Conservation (phyloP, 805 yeast species). For the Saturnispora quitensis region DNA sequence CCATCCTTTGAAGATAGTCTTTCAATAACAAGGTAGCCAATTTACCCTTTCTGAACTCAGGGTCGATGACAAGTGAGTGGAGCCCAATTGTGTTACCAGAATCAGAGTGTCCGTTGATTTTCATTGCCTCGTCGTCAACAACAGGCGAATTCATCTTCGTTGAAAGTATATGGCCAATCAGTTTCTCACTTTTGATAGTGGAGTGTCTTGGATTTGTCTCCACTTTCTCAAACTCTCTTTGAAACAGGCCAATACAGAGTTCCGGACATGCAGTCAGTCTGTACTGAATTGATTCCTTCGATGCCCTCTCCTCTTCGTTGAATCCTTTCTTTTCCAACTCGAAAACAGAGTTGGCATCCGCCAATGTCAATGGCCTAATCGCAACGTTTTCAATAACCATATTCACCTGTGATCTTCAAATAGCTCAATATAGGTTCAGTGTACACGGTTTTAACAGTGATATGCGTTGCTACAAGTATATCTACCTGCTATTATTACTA, state of each 20-base stretch:
- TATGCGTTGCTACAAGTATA: not conserved
- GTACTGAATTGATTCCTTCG: conserved; percentile 54
- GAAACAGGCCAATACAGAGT: conserved; percentile 77
- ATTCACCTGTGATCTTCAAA: not conserved
- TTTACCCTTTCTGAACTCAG: conserved; percentile 71
- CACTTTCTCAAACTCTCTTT: conserved; percentile 46
- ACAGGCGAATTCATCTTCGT: conserved; percentile 49
- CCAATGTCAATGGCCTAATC: conserved; percentile 70
- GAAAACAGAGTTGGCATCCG: conserved; percentile 56
- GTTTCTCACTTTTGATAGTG: conserved; percentile 46
- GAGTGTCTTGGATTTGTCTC: conserved; percentile 32
- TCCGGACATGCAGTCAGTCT: conserved; percentile 82
- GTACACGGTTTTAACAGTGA: not conserved
- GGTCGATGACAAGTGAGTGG: conserved; percentile 72
- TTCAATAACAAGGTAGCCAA: conserved; percentile 75
- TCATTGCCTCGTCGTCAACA: conserved; percentile 55
- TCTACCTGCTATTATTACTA: not conserved
- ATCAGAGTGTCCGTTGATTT: conserved; percentile 62
- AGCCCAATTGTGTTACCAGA: conserved; percentile 65
- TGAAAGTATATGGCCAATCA: conserved; percentile 75
- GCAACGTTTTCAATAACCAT: conserved; percentile 2
- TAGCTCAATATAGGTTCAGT: not conserved
- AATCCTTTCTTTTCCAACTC: conserved; percentile 63
- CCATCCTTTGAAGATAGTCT: conserved; percentile 84
- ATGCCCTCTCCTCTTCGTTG: conserved; percentile 59